A percentile compares a stretch with the other conserved stretches of the same genome.
These are phyloP conservation scores for Sporisorium exsertum DNA, from an alignment of 1,284 basidiomycete genomes.

Conservation along the genomic window DNA sequence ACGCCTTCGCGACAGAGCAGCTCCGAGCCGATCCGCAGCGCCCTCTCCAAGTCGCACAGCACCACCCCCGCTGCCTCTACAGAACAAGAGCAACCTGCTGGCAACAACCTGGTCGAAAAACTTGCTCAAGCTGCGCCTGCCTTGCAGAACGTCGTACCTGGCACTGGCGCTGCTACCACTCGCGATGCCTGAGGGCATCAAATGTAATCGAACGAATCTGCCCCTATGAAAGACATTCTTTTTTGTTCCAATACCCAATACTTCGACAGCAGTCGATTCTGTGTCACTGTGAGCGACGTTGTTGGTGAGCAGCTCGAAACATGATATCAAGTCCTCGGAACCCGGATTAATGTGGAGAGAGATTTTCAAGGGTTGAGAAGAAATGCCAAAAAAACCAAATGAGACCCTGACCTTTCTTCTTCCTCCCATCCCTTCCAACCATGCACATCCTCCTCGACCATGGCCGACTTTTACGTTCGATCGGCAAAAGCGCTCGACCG, in stretches of 20 bases:
- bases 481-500: slow-evolving; percentile 54
- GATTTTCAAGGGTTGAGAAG: background rate
- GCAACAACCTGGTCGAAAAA: slow-evolving; percentile 7
- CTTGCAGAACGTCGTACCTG: slow-evolving; percentile 34
- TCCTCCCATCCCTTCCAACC: background rate
- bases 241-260: slow-evolving; percentile 19
- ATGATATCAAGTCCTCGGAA: background rate
- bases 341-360: background rate
- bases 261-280: background rate
- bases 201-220: too few relatives aligned
- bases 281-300: background rate
- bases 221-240: slow-evolving; percentile 5
- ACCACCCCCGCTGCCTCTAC: background rate
- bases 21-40: slow-evolving; percentile 21
- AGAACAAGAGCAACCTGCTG: background rate
- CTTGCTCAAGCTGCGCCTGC: slow-evolving; percentile 31
- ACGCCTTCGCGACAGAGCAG: slow-evolving; percentile 47
- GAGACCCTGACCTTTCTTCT: background rate
- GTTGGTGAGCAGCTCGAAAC: slow-evolving; percentile 2
- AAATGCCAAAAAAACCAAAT: background rate
- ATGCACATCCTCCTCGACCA: slow-evolving; percentile 4
- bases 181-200: slow-evolving; percentile 8
- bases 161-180: slow-evolving; percentile 28
- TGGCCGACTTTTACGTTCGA: slow-evolving; percentile 65
- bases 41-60: slow-evolving; percentile 12